Percentiles rank a stretch among this genome's conserved stretches.
Conservation (phyloP, 2,329 filamentous ascomycete species). For the Talaromyces amestolkiae region DNA sequence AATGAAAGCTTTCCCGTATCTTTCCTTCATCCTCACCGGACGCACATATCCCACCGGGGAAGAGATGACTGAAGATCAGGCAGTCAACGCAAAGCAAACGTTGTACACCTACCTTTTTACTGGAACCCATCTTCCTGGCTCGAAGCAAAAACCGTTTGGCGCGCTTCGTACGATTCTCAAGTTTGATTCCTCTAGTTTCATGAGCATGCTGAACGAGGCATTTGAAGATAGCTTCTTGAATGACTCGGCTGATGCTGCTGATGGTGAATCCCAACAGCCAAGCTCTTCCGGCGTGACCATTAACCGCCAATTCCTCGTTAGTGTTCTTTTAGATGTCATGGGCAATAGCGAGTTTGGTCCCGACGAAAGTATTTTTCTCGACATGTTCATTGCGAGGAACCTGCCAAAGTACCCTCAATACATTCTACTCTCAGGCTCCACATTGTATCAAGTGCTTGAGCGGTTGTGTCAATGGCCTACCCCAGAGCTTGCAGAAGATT, state of each 20-base stretch:
- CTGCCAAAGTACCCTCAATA: slow-evolving; percentile 96
- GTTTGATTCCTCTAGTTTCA: slow-evolving; percentile 86
- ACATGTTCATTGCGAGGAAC: slow-evolving; percentile 98
- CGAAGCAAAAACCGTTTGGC: slow-evolving; percentile 70
- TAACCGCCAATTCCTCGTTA: slow-evolving; percentile 88
- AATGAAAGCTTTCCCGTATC: slow-evolving; percentile 88
- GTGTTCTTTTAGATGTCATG: slow-evolving; percentile 89
- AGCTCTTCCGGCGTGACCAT: slow-evolving; percentile 59
- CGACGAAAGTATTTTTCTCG: slow-evolving; percentile 86
- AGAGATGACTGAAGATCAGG: slow-evolving; percentile 67
- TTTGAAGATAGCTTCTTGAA: slow-evolving; percentile 96
- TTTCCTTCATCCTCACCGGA: slow-evolving; percentile 87
- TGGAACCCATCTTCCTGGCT: slow-evolving; percentile 52
- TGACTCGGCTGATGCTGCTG: slow-evolving; percentile 61
- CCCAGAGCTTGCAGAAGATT: slow-evolving; percentile 80
- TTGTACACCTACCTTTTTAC: slow-evolving; percentile 94
- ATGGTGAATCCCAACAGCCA: slow-evolving; percentile 48
- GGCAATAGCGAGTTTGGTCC: slow-evolving; percentile 65
- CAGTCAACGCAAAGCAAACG: slow-evolving; percentile 75
- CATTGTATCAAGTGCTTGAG: slow-evolving; percentile 74
- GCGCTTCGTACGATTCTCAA: slow-evolving; percentile 80
- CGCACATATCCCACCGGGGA: slow-evolving; percentile 88
- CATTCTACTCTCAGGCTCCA: slow-evolving; percentile 82
- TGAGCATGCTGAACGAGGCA: slow-evolving; percentile 94
- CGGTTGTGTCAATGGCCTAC: slow-evolving; percentile 83